phyloP scores from a whole-genome alignment of 306 rosid genomes.

The Acacia melanoxylon region DNA sequence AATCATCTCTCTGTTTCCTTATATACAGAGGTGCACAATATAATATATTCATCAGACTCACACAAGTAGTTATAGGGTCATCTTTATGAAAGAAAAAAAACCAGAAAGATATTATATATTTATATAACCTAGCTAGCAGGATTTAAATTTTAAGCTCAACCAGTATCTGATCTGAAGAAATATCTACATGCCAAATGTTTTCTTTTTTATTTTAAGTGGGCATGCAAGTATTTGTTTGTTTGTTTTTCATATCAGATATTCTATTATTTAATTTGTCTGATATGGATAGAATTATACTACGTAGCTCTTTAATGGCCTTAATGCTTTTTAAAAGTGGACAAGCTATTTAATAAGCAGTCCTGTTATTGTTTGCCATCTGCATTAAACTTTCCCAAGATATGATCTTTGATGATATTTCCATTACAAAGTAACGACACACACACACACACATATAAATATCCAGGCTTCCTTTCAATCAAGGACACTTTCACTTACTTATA shows the following conservation, averaged over 20 bases:
- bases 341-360: background rate
- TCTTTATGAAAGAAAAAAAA: too few species aligned
- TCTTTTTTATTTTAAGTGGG: background rate
- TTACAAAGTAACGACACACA: background rate
- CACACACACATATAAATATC: background rate
- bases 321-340: background rate
- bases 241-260: background rate
- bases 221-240: background rate
- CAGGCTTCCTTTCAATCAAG: background rate
- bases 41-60: slow-evolving; percentile 16
- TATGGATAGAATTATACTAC: background rate
- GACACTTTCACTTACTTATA: background rate
- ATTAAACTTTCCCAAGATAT: background rate
- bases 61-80: background rate
- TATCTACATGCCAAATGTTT: background rate
- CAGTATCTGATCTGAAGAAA: background rate
- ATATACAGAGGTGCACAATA: background rate
- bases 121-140: background rate
- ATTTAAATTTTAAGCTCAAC: background rate
- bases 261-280: background rate
- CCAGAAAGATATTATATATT: background rate
- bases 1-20: background rate
- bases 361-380: background rate
- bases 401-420: slow-evolving; percentile 18
- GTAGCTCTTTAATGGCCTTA: background rate